Base-by-base conservation (phyloP, 805 yeast genomes). In the Metschnikowia orientalis region DNA sequence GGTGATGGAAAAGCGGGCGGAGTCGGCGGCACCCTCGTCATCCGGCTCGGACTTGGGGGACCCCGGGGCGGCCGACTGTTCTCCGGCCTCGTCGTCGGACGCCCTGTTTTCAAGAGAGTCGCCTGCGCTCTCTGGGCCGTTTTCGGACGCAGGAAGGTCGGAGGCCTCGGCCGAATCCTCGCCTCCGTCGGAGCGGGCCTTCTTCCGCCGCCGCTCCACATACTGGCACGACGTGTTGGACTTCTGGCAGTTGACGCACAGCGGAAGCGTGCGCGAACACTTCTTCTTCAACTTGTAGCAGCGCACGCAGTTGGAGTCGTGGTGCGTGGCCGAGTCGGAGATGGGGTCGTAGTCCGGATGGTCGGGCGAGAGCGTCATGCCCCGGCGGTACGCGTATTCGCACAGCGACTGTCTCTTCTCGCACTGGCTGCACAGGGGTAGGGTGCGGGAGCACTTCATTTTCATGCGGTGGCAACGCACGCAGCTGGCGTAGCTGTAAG, bases 211-310 rank as follows among this genome's bases (percentile, higher is more conserved):
- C 28, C 69, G 37, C 20, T 53, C 49, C 5, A 61, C 53, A 42
- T 66, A 66, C 35, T 60, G 63, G 37, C 72, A 66, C 18, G 45
- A 56, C 18, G 61, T 42, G 2, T 59, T 55, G 3, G 67, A 48
- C 35, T 57, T 57, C n/a, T 28, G 33, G 41, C 72, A 66, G 42
- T 61, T 56, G 25, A 50, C 44, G 33, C 72, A 66, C 33, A 42
- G 47, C 7, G 71, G 71, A 34, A 56, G 58, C 20, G 52, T 54
- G 31, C 69, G 50, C 28, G 57, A 53, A 40, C 71, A 66, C 44
- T 63, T 63, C 43, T 66, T 66, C 51, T 66, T 66, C 35, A 66
- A 51, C 23, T 63, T 48, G 38, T 66, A 63, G 46, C 71, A 65
- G 13, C 69, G 47, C 21, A 45, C 54, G 38, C 71, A 65, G 49